phyloP scores from a whole-genome alignment of 257 asterid species.

The Lycium barbarum region DNA sequence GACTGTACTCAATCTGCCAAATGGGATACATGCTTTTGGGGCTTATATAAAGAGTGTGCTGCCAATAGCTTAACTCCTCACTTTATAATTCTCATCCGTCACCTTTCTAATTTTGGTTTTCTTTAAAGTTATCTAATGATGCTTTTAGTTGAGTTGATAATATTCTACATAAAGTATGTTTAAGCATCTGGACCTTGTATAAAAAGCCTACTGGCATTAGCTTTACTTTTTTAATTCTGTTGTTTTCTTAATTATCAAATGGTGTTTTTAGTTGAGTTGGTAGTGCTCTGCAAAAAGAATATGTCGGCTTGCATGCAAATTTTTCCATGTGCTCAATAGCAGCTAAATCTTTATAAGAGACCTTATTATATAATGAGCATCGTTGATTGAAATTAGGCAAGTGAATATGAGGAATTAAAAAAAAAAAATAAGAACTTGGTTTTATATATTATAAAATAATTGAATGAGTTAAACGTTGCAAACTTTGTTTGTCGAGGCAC shows the following conservation, averaged over 20 bases:
- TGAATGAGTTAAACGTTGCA: too few species aligned
- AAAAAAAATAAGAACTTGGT: too few species aligned
- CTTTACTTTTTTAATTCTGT: neutral
- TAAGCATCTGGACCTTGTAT: neutral
- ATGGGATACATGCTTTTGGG: neutral
- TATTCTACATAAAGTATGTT: neutral
- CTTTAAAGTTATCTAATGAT: neutral
- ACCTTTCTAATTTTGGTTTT: too few species aligned
- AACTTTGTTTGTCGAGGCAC: too few species aligned
- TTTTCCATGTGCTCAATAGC: neutral
- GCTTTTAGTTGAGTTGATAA: neutral
- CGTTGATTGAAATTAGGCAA: too few species aligned
- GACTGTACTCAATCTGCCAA: neutral
- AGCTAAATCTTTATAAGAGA: too few species aligned
- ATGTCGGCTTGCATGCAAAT: neutral
- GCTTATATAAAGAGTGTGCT: neutral
- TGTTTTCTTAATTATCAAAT: too few species aligned
- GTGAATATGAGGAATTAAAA: too few species aligned
- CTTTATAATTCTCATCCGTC: too few species aligned
- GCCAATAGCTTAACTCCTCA: too few species aligned
- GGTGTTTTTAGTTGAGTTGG: neutral
- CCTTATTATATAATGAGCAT: too few species aligned
- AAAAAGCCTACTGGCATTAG: neutral
- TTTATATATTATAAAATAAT: too few species aligned
- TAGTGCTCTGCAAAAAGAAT: neutral